These are phyloP conservation scores for Pleurotus pulmonarius DNA, from an alignment of 768 basidiomycete genomes.

Conservation along the genomic window DNA sequence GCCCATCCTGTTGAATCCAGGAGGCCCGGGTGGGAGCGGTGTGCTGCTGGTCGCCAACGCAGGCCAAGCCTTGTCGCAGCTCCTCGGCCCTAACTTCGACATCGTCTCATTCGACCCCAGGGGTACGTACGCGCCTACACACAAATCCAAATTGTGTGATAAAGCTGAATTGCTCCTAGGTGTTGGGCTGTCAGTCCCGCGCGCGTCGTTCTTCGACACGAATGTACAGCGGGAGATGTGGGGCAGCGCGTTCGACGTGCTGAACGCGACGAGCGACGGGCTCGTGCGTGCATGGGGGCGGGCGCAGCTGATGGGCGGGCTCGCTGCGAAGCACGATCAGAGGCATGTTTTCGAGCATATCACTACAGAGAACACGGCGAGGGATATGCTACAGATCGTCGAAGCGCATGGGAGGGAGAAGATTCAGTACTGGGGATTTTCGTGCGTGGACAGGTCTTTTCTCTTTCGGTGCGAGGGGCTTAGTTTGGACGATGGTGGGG, in stretches of 20 bases:
- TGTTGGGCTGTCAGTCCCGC: slow-evolving; percentile 29
- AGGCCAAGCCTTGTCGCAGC: slow-evolving; percentile 21
- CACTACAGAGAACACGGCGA: slow-evolving; percentile 34
- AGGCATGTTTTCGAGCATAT: slow-evolving; percentile 22
- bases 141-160: neutral
- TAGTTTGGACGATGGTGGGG: neutral
- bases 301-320: slow-evolving; percentile 23
- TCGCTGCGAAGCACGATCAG: slow-evolving; percentile 26
- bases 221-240: slow-evolving; percentile 29
- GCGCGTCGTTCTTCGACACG: slow-evolving; percentile 30
- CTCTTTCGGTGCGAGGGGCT: neutral
- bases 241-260: slow-evolving; percentile 10
- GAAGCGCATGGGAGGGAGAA: slow-evolving; percentile 28
- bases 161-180: slow-evolving; percentile 19
- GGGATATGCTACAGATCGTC: slow-evolving; percentile 34
- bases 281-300: slow-evolving; percentile 29
- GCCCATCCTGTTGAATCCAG: slow-evolving; percentile 42
- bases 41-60: slow-evolving; percentile 21
- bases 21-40: slow-evolving; percentile 45
- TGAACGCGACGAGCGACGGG: slow-evolving; percentile 21
- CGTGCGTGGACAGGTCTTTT: slow-evolving; percentile 12
- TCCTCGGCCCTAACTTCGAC: slow-evolving; percentile 44
- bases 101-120: slow-evolving; percentile 44
- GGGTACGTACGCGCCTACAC: slow-evolving; percentile 21
- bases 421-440: slow-evolving; percentile 26